These are phyloP conservation scores for Agaricus subrufescens DNA, from an alignment of 768 basidiomycete species.

Conservation along the genomic window DNA sequence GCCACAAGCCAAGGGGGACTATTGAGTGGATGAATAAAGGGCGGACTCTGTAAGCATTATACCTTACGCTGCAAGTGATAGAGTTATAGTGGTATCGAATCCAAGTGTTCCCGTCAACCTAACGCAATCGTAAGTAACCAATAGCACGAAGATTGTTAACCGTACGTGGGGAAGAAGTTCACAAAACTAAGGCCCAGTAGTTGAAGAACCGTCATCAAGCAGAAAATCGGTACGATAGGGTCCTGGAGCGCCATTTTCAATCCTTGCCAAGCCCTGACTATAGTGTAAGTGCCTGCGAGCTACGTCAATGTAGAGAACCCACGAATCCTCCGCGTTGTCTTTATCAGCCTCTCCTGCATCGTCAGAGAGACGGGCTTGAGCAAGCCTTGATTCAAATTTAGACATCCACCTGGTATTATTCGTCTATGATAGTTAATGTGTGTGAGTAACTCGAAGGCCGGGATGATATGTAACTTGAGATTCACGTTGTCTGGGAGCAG, in stretches of 20 bases:
- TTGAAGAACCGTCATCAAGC: slow-evolving; percentile 41
- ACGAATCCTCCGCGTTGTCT: slow-evolving; percentile 54
- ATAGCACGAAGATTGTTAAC: neutral
- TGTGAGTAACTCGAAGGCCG: neutral
- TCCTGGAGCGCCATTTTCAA: slow-evolving; percentile 50
- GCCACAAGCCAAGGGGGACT: slow-evolving; percentile 62
- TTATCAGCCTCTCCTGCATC: slow-evolving; percentile 61
- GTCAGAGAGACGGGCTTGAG: slow-evolving; percentile 61
- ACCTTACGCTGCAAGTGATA: slow-evolving; percentile 51
- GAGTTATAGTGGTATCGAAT: slow-evolving; percentile 46
- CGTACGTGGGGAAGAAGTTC: slow-evolving; percentile 49
- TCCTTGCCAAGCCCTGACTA: slow-evolving; percentile 38
- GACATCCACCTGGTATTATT: slow-evolving; percentile 56
- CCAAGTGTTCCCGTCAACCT: slow-evolving; percentile 55
- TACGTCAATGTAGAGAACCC: slow-evolving; percentile 14
- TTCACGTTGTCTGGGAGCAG: slow-evolving; percentile 54
- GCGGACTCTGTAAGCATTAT: neutral
- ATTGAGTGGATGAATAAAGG: neutral
- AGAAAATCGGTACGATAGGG: slow-evolving; percentile 44
- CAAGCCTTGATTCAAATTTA: slow-evolving; percentile 43
- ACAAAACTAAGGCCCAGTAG: slow-evolving; percentile 50
- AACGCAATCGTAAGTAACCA: neutral
- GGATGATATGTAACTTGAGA: neutral
- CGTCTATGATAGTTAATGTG: slow-evolving; percentile 30
- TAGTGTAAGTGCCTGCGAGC: neutral